Evolutionary conservation across 768 basidiomycete species (phyloP), one percentile per base, ranked within the genome.

Genomic region (Suillus hirtellus): DNA sequence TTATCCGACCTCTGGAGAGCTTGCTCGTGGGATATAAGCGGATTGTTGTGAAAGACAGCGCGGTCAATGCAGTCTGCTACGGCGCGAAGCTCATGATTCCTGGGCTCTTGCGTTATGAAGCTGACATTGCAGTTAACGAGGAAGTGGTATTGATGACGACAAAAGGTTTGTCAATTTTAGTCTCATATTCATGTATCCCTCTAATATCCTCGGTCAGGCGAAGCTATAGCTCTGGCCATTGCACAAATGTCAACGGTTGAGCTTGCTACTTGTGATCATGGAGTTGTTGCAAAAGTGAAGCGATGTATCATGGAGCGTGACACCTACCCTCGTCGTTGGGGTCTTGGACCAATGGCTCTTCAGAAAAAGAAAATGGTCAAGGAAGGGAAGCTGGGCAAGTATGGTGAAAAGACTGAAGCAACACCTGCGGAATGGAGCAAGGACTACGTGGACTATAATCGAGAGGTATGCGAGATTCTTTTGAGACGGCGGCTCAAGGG

Each of bases 61-160:
- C 97, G 21, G 96, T 99, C 72, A 99, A 99, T 72, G 97, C 97
- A 59, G 93, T 99, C 64, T 99, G 96, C 80, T 99, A 99, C 77
- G 97, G 97, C 66, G 97, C 97, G 63, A 98, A 99, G 77, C 89
- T 99, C 72, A 99, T 99, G 97, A 95, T 99, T 70, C 97, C 97
- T 67, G 97, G 97, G 75, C 84, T 99, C 50, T 83, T 99, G 61
- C 92, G 97, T 70, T 99, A 98, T 75, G 95, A 98, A 76, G 87
- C 89, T 43, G 96, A 97, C 73, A 99, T 99, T 67, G 87, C 93
- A 66, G 78, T 97, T 60, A 86, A 96, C 73, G 96, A 99, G 76
- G 96, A 99, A 76, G 89, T 99, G 46, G 96, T 99, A 50, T 79
- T 99, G 66, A 99, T 99, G 95, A 99, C 96, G 58, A 99, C 96